phyloP scores from a whole-genome alignment of 495 filamentous ascomycete genomes.

The Aspergillus nidulans region DNA sequence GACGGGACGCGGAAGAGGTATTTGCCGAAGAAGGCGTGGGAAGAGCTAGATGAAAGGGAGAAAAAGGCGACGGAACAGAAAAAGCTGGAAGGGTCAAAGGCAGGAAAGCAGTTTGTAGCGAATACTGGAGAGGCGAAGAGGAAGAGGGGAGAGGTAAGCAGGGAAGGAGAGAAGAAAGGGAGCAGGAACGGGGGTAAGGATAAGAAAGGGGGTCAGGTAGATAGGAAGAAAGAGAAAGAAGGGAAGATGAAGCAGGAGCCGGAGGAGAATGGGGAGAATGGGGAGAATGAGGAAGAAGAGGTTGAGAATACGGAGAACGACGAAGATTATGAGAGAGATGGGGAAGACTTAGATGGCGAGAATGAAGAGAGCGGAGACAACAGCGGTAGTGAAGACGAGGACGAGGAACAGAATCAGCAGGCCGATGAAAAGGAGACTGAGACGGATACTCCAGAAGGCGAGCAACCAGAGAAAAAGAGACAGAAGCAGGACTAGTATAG shows the following conservation, averaged over 20 bases:
- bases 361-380: too few species aligned
- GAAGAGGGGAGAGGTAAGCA: conserved; percentile 24
- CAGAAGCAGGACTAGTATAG: conserved; percentile 4
- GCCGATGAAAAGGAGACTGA: neutral
- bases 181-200: conserved; percentile 12
- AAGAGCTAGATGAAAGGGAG: conserved; percentile 41
- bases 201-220: neutral
- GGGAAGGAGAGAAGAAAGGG: conserved; percentile 20
- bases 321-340: conserved; percentile 12
- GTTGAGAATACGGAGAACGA: conserved; percentile 17
- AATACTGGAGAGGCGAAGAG: conserved; percentile 39
- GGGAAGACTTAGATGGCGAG: conserved; percentile 14
- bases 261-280: conserved; percentile 14
- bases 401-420: conserved; percentile 10
- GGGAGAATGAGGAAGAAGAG: conserved; percentile 19
- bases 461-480: conserved; percentile 1
- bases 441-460: neutral
- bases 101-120: conserved; percentile 43
- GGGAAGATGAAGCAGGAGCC: neutral
- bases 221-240: conserved; percentile 2
- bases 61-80: conserved; percentile 43
- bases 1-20: conserved; percentile 45
- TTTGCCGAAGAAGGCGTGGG: conserved; percentile 47
- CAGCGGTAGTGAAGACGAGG: conserved; percentile 14
- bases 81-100: conserved; percentile 35